Percentiles rank a stretch among this genome's conserved stretches.
phyloP scores from a whole-genome alignment of 805 yeast species.

The Candida schatavii region DNA sequence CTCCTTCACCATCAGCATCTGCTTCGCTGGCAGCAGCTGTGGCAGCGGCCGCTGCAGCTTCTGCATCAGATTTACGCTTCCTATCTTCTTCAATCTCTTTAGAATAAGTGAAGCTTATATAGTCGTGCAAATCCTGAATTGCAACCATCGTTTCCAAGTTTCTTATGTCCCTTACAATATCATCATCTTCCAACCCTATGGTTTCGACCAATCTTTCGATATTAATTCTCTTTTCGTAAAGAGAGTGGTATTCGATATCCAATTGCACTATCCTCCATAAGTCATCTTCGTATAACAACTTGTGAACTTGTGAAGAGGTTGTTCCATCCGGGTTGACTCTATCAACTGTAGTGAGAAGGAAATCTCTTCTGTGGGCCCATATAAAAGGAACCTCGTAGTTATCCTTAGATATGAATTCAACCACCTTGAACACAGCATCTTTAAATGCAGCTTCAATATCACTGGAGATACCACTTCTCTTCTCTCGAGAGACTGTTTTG shows the following conservation, averaged over 20 bases:
- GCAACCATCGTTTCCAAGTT: conserved; percentile 67
- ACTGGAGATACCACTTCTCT: conserved; percentile 40
- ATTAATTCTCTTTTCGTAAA: conserved; percentile 68
- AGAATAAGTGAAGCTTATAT: conserved; percentile 71
- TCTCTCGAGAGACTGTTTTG: conserved; percentile 58
- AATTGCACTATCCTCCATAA: conserved; percentile 86
- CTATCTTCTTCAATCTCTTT: conserved; percentile 38
- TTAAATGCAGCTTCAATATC: conserved; percentile 51
- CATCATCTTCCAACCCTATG: conserved; percentile 52
- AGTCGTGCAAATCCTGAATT: conserved; percentile 84
- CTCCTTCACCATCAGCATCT: conserved; percentile 21
- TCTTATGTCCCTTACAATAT: conserved; percentile 50
- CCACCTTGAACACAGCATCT: conserved; percentile 67
- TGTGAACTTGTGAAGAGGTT: conserved; percentile 39
- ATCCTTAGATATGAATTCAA: conserved; percentile 71
- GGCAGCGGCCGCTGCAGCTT: background rate
- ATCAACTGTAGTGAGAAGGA: conserved; percentile 53
- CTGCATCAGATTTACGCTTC: conserved; percentile 8
- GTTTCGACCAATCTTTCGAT: conserved; percentile 55
- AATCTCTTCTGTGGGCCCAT: conserved; percentile 94
- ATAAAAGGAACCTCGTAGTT: conserved; percentile 90
- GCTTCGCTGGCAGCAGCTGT: no score
- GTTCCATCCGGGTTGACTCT: conserved; percentile 33
- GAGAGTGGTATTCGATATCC: conserved; percentile 85
- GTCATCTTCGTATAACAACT: conserved; percentile 72